Base-by-base conservation (phyloP, 179 eudicot genomes). In the Beta lomatogona region DNA sequence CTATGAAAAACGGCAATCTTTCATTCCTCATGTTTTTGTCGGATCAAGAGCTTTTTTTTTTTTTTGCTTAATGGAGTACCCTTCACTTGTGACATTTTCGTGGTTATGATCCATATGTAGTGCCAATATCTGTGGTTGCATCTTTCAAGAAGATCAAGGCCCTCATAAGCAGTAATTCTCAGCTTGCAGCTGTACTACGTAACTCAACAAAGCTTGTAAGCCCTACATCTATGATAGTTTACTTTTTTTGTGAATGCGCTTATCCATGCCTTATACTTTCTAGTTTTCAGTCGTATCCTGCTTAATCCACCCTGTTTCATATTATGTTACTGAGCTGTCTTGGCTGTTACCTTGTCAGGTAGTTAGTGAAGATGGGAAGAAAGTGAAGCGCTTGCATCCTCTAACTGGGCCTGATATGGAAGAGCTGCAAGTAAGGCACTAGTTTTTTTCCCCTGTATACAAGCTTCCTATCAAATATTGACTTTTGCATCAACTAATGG, bases 311-410 rank as follows among this genome's bases (percentile, higher is more conserved):
- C 48, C 25, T 79, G 58, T 21, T 83, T 60, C 75, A 75, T 50
- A 13, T 70, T 60, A n/a, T 67, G 52, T 57, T 71, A 25, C 54
- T 19, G 52, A 41, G 83, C 55, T 76, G 55, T 63, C 19, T 21
- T 25, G 73, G 75, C 73, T 78, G 66, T 64, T 58, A 73, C 75
- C 54, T 75, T 73, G 68, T 41, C 87, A 96, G 99, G 91, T 89
- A 81, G 98, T 96, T 80, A 96, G 96, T 87, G 98, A 94, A 74
- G 99, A 96, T 87, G 98, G 98, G 78, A 94, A 91, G 85, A 96
- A 92, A 88, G 97, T 96, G 75, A 91, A 83, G 84, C 98, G 99
- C 46, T 81, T 82, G 78, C 86, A 89, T 82, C 99, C 95, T 28
- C 66, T 96, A 78, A 83, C 97, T 82, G 87, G 87, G 81, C 78